Conservation (phyloP, 2,329 filamentous ascomycete species). For the Cladophialophora psammophila region DNA sequence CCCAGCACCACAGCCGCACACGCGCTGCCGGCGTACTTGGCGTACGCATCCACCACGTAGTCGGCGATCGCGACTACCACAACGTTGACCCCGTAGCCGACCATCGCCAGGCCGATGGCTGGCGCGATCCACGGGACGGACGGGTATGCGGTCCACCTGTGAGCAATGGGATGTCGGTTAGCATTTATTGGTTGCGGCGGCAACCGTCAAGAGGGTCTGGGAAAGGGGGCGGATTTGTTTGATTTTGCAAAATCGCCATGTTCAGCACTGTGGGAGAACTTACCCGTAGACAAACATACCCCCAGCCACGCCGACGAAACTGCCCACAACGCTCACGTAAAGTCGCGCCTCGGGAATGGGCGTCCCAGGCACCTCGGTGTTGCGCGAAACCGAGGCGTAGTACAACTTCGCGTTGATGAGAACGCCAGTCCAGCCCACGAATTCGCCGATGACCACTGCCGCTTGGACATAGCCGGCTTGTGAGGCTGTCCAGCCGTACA, state of each 20-base stretch:
- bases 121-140: slow-evolving; percentile 57
- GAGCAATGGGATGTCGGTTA: not conserved
- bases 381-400: slow-evolving; percentile 49
- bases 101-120: slow-evolving; percentile 55
- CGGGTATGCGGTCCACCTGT: slow-evolving; percentile 55
- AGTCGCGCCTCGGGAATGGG: slow-evolving; percentile 54
- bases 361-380: slow-evolving; percentile 48
- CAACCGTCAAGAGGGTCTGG: no score
- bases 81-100: slow-evolving; percentile 59
- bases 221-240: no score
- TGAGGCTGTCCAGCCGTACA: slow-evolving; percentile 73
- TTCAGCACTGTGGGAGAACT: not conserved
- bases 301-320: slow-evolving; percentile 56
- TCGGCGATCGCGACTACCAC: slow-evolving; percentile 56
- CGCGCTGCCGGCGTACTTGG: slow-evolving; percentile 58
- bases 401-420: slow-evolving; percentile 59
- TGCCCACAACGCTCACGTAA: slow-evolving; percentile 53
- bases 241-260: no score
- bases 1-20: slow-evolving; percentile 58
- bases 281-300: slow-evolving; percentile 59
- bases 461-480: slow-evolving; percentile 55
- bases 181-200: not conserved
- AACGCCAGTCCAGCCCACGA: slow-evolving; percentile 52
- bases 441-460: slow-evolving; percentile 56
- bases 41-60: slow-evolving; percentile 61